Base-by-base conservation (phyloP, 2,329 filamentous ascomycete genomes). In the Domatiomyces globalis region DNA sequence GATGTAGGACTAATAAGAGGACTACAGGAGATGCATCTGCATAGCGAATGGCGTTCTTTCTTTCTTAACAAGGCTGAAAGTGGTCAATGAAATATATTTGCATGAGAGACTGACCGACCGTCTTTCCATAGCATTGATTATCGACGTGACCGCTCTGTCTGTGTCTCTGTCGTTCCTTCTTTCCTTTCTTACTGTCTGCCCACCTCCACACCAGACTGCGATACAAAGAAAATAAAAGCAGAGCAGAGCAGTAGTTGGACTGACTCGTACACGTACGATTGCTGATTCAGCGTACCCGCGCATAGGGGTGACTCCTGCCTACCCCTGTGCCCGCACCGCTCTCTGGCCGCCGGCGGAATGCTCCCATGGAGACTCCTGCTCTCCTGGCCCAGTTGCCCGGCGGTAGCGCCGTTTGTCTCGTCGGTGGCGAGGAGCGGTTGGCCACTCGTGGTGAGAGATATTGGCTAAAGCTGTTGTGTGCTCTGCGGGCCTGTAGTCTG, bases 21-120 rank as follows among this genome's bases (percentile, higher is more conserved):
- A 15, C 33, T 2, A 39, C 15, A 39, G 33, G 2, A 15, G 36
- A 44, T 49, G 46, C 43, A 51, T 15, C 9, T 57, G 55, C 55
- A 57, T 57, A 57, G 55, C 55, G 55, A 25, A 20, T 15, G 45
- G 45, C 45, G 45, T 47, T 39, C n/a, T 39, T 39, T 39, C 33
- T 39, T 39, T 10, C 15, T 10, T 15, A 39, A 10, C 12, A 39
- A 10, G 9, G 29, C 12, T 10, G 12, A 33, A 33, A 10, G 29
- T 15, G 33, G 33, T 15, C 33, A 39, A 39, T 39, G 33, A 33
- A 5, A 39, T 39, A 10, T 15, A 39, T 39, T 4, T 15, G 33
- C 33, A 39, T 39, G 33, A 39, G 12, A 39, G 33, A 15, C n/a
- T n/a, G 22, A 25, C 33, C 12, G 33, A 15, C 9, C 12, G 8